Evolutionary conservation across 139 green algal genomes (phyloP), one percentile per base, ranked within the genome.

Genomic region (Mychonastes homosphaera): DNA sequence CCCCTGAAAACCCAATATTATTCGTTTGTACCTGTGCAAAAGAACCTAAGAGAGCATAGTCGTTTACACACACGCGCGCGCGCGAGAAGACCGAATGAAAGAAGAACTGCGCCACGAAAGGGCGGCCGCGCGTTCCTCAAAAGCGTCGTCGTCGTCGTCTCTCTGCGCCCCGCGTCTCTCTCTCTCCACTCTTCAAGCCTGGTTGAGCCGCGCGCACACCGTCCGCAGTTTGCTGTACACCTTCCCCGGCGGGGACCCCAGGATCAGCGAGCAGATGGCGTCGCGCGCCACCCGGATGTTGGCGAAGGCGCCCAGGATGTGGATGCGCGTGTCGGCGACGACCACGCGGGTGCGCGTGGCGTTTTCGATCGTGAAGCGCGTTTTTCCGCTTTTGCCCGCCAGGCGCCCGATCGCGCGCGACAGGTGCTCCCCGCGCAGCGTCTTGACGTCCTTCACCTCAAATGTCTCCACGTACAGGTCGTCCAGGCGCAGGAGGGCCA

Each of bases 291-390:
- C 79, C 2, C 79, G 73, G 56, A 94, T 94, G 67, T 92, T 94
- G 23, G 82, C 80, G 61, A 92, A 98, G 30, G 75, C 86, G 19
- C 92, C 92, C 52, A 99, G 65, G 58, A 99, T 95, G 73, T 95
- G 87, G 47, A 99, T 96, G 48, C 83, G 77, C 16, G 83, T 95
- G 75, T 99, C 92, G 2, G 92, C 92, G 53, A 99, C 68, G 49
- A 98, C 93, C 46, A 99, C 91, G 27, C 92, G 79, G 21, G 92
- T 98, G 28, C 82, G 80, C 18, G 92, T 97, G 3, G 90, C 78
- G 63, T 99, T 99, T 76, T 99, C 92, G 32, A 99, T 95, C 4
- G 92, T 96, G 77, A 96, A 99, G 68, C 95, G 97, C 30, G 93
- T 98, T 82, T 97, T 98, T 56, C 92, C 92, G 49, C 73, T 83